Conservation (phyloP, 805 yeast species). For the Sugiyamaella mastotermitis region DNA sequence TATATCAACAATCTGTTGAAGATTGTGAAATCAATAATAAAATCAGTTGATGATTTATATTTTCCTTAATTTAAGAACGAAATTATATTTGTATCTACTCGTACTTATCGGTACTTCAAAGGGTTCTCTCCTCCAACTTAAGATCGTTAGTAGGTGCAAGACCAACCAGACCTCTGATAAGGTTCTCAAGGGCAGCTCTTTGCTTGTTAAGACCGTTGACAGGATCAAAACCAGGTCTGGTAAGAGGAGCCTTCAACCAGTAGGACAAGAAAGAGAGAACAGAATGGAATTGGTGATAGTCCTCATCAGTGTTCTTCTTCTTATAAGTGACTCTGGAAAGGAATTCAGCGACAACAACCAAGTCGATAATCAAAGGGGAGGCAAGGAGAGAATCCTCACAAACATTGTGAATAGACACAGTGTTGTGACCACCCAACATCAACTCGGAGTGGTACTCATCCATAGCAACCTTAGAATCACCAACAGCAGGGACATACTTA, state of each 20-base stretch:
- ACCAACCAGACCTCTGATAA: slow-evolving; percentile 83
- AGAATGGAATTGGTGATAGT: slow-evolving; percentile 66
- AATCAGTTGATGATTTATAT: too few relatives aligned
- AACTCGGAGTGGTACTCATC: slow-evolving; percentile 95
- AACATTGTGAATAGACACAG: slow-evolving; percentile 88
- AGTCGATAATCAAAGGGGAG: slow-evolving; percentile 87
- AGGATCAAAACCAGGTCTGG: slow-evolving; percentile 84
- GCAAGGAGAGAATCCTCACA: slow-evolving; percentile 96
- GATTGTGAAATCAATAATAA: too few relatives aligned
- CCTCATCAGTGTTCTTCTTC: slow-evolving; percentile 41
- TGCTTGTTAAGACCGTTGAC: slow-evolving; percentile 94
- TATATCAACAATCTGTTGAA: too few relatives aligned
- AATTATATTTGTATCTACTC: too few relatives aligned
- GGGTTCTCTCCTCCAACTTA: slow-evolving; percentile 86
- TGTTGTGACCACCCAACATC: slow-evolving; percentile 97
- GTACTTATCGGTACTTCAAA: too few relatives aligned
- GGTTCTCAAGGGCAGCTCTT: slow-evolving; percentile 86
- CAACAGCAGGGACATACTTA: slow-evolving; percentile 90
- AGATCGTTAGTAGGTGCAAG: slow-evolving; percentile 85
- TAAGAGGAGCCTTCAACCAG: slow-evolving; percentile 95
- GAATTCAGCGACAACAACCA: slow-evolving; percentile 86
- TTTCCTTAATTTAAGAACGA: too few relatives aligned
- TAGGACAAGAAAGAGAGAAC: slow-evolving; percentile 82
- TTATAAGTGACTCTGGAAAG: slow-evolving; percentile 79
- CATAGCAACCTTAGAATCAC: slow-evolving; percentile 97